Evolutionary conservation across 1,139 yeast species (phyloP).

Genomic region (Hanseniaspora sp.): DNA sequence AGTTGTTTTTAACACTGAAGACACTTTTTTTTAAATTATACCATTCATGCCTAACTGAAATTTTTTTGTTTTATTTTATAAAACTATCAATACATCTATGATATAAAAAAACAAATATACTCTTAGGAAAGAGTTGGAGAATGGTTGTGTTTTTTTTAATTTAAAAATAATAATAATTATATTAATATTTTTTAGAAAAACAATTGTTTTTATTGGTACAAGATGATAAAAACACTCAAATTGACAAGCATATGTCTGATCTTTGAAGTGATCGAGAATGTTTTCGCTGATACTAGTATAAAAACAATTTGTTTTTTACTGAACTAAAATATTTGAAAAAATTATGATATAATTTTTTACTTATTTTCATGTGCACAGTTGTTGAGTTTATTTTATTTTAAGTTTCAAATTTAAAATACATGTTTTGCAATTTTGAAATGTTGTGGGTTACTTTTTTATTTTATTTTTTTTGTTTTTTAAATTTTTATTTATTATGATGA

Average conservation of each 20-base stretch:
- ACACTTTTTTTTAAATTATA: conserved; percentile 51
- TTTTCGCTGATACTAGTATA: conserved; percentile 49
- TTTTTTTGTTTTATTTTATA: neutral
- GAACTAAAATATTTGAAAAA: conserved; percentile 3
- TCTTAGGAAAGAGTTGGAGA: conserved; percentile 10
- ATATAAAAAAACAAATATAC: neutral
- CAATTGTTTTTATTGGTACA: conserved; percentile 30
- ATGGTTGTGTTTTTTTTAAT: conserved; percentile 8
- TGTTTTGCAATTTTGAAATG: neutral
- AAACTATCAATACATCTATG: neutral
- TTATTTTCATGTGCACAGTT: neutral
- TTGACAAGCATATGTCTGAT: conserved; percentile 99
- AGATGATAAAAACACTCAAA: conserved; percentile 54
- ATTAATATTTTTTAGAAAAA: neutral
- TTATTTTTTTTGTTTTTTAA: conserved; percentile 23
- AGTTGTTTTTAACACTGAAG: conserved; percentile 89
- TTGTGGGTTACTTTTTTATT: neutral
- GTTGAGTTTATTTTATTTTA: neutral
- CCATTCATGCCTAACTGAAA: conserved; percentile 97
- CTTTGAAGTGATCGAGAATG: conserved; percentile 39
- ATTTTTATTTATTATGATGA: conserved; percentile 64
- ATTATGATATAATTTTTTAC: conserved; percentile 18
- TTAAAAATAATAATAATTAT: neutral
- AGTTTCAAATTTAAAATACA: too few species aligned
- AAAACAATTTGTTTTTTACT: neutral